Percentiles rank a stretch among this genome's conserved stretches.
Evolutionary conservation across 1,139 yeast species (phyloP).

Genomic region (Yamadazyma taylorii): DNA sequence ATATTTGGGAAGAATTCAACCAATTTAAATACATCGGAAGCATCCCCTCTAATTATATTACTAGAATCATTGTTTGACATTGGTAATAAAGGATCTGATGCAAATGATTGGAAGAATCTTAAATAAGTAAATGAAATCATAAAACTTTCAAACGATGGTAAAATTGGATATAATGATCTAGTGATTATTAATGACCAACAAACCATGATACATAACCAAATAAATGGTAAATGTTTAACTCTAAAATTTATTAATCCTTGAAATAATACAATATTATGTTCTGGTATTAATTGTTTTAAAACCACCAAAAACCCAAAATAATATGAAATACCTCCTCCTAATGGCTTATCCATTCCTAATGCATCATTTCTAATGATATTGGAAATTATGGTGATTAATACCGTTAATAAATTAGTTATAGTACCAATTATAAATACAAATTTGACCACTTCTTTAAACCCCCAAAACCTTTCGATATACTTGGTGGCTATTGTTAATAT

Average conservation of each 20-base stretch:
- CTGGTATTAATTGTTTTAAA: conserved; percentile 86
- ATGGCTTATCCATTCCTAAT: conserved; percentile 43
- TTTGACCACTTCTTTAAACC: conserved; percentile 56
- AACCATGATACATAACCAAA: conserved; percentile 47
- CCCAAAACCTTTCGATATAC: conserved; percentile 58
- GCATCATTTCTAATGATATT: conserved; percentile 40
- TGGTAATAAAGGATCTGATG: conserved; percentile 40
- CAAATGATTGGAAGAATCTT: conserved; percentile 64
- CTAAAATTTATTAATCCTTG: conserved; percentile 64
- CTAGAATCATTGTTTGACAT: conserved; percentile 28
- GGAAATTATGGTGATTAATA: conserved; percentile 37
- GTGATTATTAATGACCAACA: conserved; percentile 43
- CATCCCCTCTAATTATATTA: conserved; percentile 66
- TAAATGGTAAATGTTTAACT: conserved; percentile 72
- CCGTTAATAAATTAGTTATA: conserved; percentile 58
- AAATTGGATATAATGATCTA: conserved; percentile 49
- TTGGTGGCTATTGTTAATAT: conserved; percentile 54
- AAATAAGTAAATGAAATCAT: conserved; percentile 71
- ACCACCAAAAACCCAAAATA: conserved; percentile 80
- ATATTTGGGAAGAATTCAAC: conserved; percentile 77
- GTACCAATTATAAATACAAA: conserved; percentile 60
- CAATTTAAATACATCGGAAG: conserved; percentile 84
- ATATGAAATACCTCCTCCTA: conserved; percentile 74
- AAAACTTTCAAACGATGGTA: conserved; percentile 72
- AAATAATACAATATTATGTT: conserved; percentile 72